These are phyloP conservation scores for Colletotrichum cereale DNA, from an alignment of 2,329 filamentous ascomycete species.

Conservation along the genomic window DNA sequence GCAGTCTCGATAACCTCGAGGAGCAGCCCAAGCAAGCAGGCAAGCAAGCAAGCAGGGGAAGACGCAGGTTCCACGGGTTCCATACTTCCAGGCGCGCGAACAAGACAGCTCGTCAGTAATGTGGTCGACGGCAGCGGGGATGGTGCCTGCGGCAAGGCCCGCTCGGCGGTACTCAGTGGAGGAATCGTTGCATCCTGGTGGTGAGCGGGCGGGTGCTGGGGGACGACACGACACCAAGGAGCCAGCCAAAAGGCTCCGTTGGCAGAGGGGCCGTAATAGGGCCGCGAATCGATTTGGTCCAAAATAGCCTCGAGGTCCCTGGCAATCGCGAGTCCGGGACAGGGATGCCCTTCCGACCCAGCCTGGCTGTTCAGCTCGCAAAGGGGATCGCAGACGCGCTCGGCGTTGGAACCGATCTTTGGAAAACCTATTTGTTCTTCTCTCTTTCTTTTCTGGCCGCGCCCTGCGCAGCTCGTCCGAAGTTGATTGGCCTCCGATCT, in stretches of 20 bases:
- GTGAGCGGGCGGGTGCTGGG: conserved; percentile 29
- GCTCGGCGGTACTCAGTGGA: conserved; percentile 30
- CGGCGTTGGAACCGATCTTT: background rate
- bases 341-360: background rate
- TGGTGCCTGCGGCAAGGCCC: conserved; percentile 35
- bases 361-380: background rate
- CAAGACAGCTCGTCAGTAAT: conserved; percentile 27
- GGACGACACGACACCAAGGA: conserved; percentile 25
- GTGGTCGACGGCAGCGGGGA: conserved; percentile 28
- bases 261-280: conserved; percentile 38
- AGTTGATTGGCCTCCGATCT: conserved; percentile 30
- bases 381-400: background rate
- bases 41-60: background rate
- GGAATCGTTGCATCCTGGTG: conserved; percentile 30
- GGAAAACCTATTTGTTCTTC: conserved; percentile 17
- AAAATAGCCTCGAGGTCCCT: conserved; percentile 33
- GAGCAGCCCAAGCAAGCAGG: background rate
- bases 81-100: too few species aligned
- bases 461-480: conserved; percentile 26
- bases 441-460: conserved; percentile 4
- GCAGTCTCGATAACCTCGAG: background rate
- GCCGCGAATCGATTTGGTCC: conserved; percentile 27
- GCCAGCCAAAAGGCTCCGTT: conserved; percentile 31
- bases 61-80: conserved; percentile 2
- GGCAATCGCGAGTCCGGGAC: conserved; percentile 2